These are phyloP conservation scores for Erythrobasidium hasegawianum DNA, from an alignment of 1,284 basidiomycete species.

Conservation along the genomic window DNA sequence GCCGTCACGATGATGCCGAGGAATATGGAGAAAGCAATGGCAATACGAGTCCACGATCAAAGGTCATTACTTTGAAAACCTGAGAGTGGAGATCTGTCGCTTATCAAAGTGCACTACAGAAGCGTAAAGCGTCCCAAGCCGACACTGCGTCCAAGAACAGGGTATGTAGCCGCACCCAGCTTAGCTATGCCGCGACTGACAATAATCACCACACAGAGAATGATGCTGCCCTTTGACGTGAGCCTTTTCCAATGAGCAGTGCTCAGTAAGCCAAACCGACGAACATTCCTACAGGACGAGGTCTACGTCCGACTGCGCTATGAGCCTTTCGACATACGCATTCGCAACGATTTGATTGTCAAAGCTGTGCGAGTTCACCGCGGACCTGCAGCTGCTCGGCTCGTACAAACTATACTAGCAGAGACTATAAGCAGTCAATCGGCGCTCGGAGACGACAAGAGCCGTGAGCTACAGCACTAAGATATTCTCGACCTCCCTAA, in stretches of 20 bases:
- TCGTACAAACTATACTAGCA: slow-evolving; percentile 21
- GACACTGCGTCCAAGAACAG: no score
- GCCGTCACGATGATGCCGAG: background rate
- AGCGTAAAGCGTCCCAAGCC: background rate
- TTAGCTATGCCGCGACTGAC: background rate
- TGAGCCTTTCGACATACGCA: slow-evolving; percentile 25
- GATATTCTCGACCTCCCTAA: no score
- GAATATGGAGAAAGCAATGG: slow-evolving; percentile 6
- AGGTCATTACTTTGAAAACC: background rate
- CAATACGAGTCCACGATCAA: background rate
- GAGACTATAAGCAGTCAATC: slow-evolving; percentile 11
- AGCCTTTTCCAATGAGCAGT: background rate
- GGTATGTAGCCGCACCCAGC: no score
- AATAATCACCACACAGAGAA: background rate
- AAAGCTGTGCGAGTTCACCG: slow-evolving; percentile 13
- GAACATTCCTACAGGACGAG: slow-evolving; percentile 1
- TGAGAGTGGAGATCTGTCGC: no score
- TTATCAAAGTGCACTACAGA: no score
- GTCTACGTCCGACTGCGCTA: slow-evolving; percentile 14
- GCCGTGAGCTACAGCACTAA: no score
- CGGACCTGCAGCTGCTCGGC: slow-evolving; percentile 16
- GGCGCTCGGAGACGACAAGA: slow-evolving; percentile 1
- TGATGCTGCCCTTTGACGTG: slow-evolving; percentile 30
- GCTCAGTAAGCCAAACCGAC: background rate
- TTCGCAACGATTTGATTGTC: slow-evolving; percentile 32